Base-by-base conservation (phyloP, 2,329 filamentous ascomycete genomes). In the Colletotrichum australisinense region DNA sequence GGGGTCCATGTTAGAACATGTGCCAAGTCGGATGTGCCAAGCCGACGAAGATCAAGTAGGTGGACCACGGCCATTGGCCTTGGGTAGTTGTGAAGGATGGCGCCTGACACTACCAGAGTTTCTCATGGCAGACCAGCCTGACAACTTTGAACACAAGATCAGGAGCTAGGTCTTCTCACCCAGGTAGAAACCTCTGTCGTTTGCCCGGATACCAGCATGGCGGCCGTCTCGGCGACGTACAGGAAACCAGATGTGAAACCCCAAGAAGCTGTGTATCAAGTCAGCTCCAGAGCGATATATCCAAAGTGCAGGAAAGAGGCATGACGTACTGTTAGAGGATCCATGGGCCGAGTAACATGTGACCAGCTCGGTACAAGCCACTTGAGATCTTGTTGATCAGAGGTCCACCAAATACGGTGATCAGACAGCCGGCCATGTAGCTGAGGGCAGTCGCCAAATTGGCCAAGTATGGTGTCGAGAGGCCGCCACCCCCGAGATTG, bases 11-110 rank as follows among this genome's bases (percentile, higher is more conserved):
- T 64, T 5, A 72, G 63, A 28, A 7, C 4, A 19, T 58, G 11
- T 3, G n/a, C 9, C 32, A 6, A 26, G 2, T 9, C 42, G 1
- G 19, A 1, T 8, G n/a, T 49, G 16, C 78, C 53, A 81, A 69
- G 8, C 74, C 78, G 9, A 81, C 76, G 55, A 81, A 78, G 57
- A 80, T 73, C 30, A 81, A 75, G 49, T 80, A 81, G 1, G 79
- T 80, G 2, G 76, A 72, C 62, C 77, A 76, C 4, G 75, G n/a
- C n/a, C n/a, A n/a, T 65, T 60, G n/a, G 74, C 74, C 0, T 42
- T 74, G 1, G 70, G 14, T 77, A 59, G 69, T 88, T 88, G 46
- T n/a, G n/a, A n/a, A n/a, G n/a, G 69, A 88, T 86, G 1, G 84
- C 81, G n/a, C 86, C 85, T 69, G 1, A 88, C 76, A 2, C 76